Conservation (phyloP, 1,284 basidiomycete species). For the Xerocomus tenax region DNA sequence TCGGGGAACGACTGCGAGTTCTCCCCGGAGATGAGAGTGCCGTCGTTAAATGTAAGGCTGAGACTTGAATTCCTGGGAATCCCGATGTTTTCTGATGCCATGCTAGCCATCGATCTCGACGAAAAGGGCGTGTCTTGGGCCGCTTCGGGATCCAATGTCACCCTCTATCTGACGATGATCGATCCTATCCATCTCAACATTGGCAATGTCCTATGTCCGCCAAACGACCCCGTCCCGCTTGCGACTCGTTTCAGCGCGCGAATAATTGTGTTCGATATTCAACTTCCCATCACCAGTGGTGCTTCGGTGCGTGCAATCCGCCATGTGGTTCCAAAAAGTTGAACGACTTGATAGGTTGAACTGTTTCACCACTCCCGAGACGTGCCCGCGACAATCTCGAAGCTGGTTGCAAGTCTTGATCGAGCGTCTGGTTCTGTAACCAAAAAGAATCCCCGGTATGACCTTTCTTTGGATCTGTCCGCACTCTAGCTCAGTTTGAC, state of each 20-base stretch:
- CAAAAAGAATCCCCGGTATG: slow-evolving; percentile 75
- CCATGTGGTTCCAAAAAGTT: neutral
- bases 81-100: slow-evolving; percentile 12
- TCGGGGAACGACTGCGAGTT: slow-evolving; percentile 80
- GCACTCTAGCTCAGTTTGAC: slow-evolving; percentile 3
- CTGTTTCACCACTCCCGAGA: slow-evolving; percentile 92
- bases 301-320: slow-evolving; percentile 52
- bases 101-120: slow-evolving; percentile 78
- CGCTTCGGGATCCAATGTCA: slow-evolving; percentile 83
- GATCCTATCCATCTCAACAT: slow-evolving; percentile 83
- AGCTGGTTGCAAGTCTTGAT: slow-evolving; percentile 73
- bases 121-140: slow-evolving; percentile 78
- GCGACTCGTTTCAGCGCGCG: slow-evolving; percentile 74
- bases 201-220: slow-evolving; percentile 83
- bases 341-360: slow-evolving; percentile 53
- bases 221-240: slow-evolving; percentile 62
- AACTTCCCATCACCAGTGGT: slow-evolving; percentile 83
- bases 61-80: neutral
- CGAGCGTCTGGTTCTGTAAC: slow-evolving; percentile 65
- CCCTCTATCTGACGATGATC: slow-evolving; percentile 74
- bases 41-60: slow-evolving; percentile 63
- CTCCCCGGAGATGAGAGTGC: slow-evolving; percentile 90
- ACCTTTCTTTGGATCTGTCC: neutral
- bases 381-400: slow-evolving; percentile 80
- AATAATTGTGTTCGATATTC: slow-evolving; percentile 89